Evolutionary conservation across 163 green algal genomes (phyloP), one percentile per base, ranked within the genome.

Genomic region (Volvox carteri): DNA sequence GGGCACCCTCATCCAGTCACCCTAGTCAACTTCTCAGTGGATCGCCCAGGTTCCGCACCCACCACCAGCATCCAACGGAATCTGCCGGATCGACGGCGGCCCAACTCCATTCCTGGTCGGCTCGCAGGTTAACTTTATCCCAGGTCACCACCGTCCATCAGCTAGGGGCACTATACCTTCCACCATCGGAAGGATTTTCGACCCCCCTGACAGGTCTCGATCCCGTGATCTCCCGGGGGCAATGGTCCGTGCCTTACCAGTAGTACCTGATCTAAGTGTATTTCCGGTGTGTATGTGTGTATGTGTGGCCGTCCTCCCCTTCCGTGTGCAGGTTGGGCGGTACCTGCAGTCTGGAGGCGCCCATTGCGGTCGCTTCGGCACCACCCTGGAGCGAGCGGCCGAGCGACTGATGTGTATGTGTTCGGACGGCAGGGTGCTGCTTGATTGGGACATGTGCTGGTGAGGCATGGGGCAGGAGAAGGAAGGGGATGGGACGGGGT

Each of bases 381-480:
- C 46, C 74, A 83, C 74, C 74, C 46, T 83, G 74, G 48, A 83
- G 74, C 74, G 74, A n/a, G 74, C 74, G 9, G n/a, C 74, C 12
- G 74, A 67, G n/a, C 46, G 74, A 8, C 46, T 83, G 46, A 41
- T 62, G 16, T 44, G 14, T 46, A 83, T 83, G 74, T 83, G 74
- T n/a, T 44, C 6, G 8, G 74, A 68, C 46, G 74, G 74, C 46
- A 67, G 74, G 46, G 74, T n/a, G 41, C n/a, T 83, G 28, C 46
- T 83, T 28, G 74, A 83, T 11, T 5, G 4, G n/a, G 28, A 83
- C 4, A 68, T 62, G 42, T 30, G 74, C 48, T 68, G 46, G 46
- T 83, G 28, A 52, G 68, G 50, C 8, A 11, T 58, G 48, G 48
- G 48, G 48, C 12, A 58, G 48, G 48, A 14, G 12, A 14, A n/a